Evolutionary conservation across 176 grass and related monocot species (phyloP).

Genomic region (Miscanthus lutarioriparius): DNA sequence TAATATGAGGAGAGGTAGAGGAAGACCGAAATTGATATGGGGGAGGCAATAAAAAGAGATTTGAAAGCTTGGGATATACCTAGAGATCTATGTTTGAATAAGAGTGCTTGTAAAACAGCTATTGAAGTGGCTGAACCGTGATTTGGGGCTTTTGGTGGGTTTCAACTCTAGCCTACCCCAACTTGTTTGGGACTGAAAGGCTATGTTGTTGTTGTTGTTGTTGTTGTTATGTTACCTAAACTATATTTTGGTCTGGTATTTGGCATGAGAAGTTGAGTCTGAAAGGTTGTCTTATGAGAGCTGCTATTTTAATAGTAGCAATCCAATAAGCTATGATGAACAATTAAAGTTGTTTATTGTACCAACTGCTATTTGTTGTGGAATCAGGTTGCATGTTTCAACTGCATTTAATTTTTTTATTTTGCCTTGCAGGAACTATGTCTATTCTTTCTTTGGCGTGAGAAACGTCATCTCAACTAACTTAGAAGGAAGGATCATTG

Average conservation of each 20-base stretch:
- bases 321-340: conserved; percentile 12
- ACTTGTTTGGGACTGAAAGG: too few relatives aligned
- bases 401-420: conserved; percentile 39
- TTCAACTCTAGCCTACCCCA: too few relatives aligned
- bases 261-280: not conserved
- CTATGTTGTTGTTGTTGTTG: too few relatives aligned
- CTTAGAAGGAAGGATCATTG: conserved; percentile 47
- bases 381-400: conserved; percentile 3
- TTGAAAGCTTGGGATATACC: too few relatives aligned
- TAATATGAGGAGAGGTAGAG: too few relatives aligned
- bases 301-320: conserved; percentile 4
- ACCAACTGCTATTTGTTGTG: not conserved
- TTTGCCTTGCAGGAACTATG: conserved; percentile 53
- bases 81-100: too few relatives aligned
- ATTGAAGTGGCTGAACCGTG: too few relatives aligned
- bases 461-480: conserved; percentile 55
- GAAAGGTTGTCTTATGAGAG: conserved; percentile 18
- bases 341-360: not conserved
- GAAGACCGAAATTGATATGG: too few relatives aligned
- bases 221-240: conserved; percentile 17
- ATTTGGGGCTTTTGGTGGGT: too few relatives aligned
- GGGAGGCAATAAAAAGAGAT: too few relatives aligned
- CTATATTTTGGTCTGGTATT: conserved; percentile 12
- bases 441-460: conserved; percentile 51
- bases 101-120: too few relatives aligned